Conservation (phyloP, 176 grass and related monocot genomes). For the Zea mays region DNA sequence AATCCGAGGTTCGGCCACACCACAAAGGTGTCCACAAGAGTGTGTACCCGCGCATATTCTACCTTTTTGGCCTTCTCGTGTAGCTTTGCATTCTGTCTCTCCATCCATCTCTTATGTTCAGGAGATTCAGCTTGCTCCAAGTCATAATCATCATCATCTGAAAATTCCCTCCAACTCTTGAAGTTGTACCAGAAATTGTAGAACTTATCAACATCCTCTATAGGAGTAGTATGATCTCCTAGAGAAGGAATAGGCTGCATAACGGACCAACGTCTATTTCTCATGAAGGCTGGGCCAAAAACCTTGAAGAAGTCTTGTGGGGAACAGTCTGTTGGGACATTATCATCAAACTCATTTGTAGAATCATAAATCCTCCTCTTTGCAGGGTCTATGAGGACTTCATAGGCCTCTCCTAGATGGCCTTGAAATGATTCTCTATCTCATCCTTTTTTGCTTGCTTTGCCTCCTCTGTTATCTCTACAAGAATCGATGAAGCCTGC, state of each 20-base stretch:
- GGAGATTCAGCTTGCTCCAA: slow-evolving; percentile 92
- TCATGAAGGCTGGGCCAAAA: slow-evolving; percentile 92
- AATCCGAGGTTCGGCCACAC: no score
- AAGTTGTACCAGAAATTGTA: slow-evolving; percentile 97
- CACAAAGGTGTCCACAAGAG: no score
- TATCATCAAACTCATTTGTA: slow-evolving; percentile 97
- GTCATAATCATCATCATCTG: slow-evolving; percentile 87
- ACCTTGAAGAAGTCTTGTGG: slow-evolving; percentile 96
- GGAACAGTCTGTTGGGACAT: slow-evolving; percentile 83
- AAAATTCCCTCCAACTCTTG: slow-evolving; percentile 97
- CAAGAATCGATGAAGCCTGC: slow-evolving; percentile 69
- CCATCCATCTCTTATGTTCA: slow-evolving; percentile 99
- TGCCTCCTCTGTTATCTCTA: slow-evolving; percentile 74
- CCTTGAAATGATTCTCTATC: slow-evolving; percentile 93
- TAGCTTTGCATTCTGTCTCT: slow-evolving; percentile 90
- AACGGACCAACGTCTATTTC: slow-evolving; percentile 87
- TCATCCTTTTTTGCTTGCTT: slow-evolving; percentile 91
- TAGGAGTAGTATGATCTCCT: slow-evolving; percentile 66
- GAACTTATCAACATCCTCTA: slow-evolving; percentile 78
- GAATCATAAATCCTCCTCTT: slow-evolving; percentile 96
- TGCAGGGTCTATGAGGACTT: slow-evolving; percentile 84
- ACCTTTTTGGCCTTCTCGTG: slow-evolving; percentile 86
- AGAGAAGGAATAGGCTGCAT: slow-evolving; percentile 73
- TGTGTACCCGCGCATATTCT: slow-evolving; percentile 64
- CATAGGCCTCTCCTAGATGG: slow-evolving; percentile 91